Evolutionary conservation across 2,329 filamentous ascomycete species (phyloP).

Genomic region (Diplocarpon rosae): DNA sequence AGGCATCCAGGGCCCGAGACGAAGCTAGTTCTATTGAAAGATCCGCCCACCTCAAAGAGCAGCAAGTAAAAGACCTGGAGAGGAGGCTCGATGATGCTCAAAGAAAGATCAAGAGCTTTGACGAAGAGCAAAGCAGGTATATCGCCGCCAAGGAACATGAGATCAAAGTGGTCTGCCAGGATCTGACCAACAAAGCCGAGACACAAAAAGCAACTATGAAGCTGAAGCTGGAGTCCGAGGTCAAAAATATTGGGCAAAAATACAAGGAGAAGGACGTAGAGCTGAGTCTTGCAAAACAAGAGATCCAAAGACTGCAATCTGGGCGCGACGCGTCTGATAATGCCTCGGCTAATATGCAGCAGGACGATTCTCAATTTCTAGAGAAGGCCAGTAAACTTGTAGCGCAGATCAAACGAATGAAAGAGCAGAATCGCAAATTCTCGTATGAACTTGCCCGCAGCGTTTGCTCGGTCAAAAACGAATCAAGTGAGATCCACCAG

Average conservation of each 20-base stretch:
- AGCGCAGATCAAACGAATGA: neutral
- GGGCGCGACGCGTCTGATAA: neutral
- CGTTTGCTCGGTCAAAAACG: neutral
- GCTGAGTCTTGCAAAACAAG: neutral
- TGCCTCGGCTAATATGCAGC: slow-evolving; percentile 1
- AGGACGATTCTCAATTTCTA: slow-evolving; percentile 7
- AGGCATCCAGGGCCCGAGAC: slow-evolving; percentile 16
- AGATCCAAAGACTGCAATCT: neutral
- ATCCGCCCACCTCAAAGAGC: slow-evolving; percentile 2
- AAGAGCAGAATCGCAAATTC: neutral
- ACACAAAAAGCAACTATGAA: slow-evolving; percentile 8
- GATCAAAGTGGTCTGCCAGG: slow-evolving; percentile 17
- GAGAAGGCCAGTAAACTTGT: slow-evolving; percentile 7
- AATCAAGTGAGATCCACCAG: neutral
- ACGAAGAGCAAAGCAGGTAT: slow-evolving; percentile 21
- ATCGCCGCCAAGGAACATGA: slow-evolving; percentile 16
- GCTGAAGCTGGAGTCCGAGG: slow-evolving; percentile 10
- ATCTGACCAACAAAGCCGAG: slow-evolving; percentile 13
- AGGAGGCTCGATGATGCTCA: slow-evolving; percentile 7
- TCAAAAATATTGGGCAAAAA: slow-evolving; percentile 12
- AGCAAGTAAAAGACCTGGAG: slow-evolving; percentile 9
- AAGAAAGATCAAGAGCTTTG: slow-evolving; percentile 21
- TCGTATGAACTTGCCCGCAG: neutral
- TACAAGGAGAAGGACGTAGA: slow-evolving; percentile 8
- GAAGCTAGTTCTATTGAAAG: slow-evolving; percentile 8